Base-by-base conservation (phyloP, 208 protist genomes). In the Entamoeba dispar region DNA sequence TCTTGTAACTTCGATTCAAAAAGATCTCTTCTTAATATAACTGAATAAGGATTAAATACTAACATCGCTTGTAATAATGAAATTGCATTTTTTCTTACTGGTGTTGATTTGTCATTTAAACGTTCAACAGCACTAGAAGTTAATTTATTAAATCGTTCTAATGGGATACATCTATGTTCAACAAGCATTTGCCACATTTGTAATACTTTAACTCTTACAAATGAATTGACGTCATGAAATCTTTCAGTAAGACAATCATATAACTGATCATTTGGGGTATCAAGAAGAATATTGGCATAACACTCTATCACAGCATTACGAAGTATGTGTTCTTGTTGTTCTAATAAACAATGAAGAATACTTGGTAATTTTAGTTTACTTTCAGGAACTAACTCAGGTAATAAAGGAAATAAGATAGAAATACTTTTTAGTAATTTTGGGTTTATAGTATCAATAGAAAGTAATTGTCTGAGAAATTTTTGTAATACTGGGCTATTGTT, bases 1-100 rank as follows among this genome's bases (percentile, higher is more conserved):
- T 47, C 43, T 47, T 92, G 34, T n/a, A 50, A 92, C 31, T 92
- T 92, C 14, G 90, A 92, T 31, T 92, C 47, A n/a, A 50, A 92
- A 8, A 51, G 8, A 4, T 51, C 34, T 12, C 43, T 19, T 49
- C 34, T 19, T 31, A 50, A 51, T 92, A 51, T 92, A 14, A 51
- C 90, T 51, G 90, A 47, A 92, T 92, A 92, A 5, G 90, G 90
- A n/a, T 92, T 92, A n/a, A 51, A 92, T 31, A 34, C 47, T 27
- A 92, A 52, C 34, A 92, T 92, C 19, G 38, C 10, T 3, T 51
- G 19, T 92, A 92, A 50, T n/a, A 92, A 92, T n/a, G 47, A 10
- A 50, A 92, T 92, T n/a, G 90, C 90, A 47, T 92, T 92, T n/a
- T 92, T 92, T 92, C 90, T 47, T 22, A 92, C 90, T 12, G 34